These are phyloP conservation scores for Eucalyptus regnans DNA, from an alignment of 345 rosid species.

Conservation along the genomic window DNA sequence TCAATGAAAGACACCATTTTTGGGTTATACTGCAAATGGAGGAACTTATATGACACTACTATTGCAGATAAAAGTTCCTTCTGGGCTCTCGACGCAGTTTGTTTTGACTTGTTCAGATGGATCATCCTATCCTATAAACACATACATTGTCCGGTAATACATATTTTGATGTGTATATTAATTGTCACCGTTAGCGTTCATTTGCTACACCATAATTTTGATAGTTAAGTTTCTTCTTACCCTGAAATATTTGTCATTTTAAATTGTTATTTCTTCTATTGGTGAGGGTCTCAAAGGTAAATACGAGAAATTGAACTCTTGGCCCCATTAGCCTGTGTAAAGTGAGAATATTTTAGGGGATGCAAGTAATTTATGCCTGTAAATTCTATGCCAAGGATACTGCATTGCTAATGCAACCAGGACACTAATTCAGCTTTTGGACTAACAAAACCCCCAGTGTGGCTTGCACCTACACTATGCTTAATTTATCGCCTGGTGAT, in stretches of 20 bases:
- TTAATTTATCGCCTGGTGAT: neutral
- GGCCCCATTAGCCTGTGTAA: neutral
- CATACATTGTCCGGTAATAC: slow-evolving; percentile 48
- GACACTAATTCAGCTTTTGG: neutral
- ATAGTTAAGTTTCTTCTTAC: neutral
- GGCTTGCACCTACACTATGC: neutral
- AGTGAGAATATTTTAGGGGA: neutral
- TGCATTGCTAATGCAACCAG: neutral
- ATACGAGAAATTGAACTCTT: neutral
- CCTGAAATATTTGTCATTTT: neutral
- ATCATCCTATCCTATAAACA: slow-evolving; percentile 58
- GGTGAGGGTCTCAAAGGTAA: neutral
- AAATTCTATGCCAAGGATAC: neutral
- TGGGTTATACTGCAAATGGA: neutral
- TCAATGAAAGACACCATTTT: neutral
- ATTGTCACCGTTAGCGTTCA: neutral
- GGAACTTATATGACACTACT: neutral
- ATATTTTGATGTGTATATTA: neutral
- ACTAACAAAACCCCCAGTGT: neutral
- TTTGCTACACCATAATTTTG: neutral
- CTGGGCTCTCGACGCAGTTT: slow-evolving; percentile 68
- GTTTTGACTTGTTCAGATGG: slow-evolving; percentile 70
- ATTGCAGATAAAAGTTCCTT: slow-evolving; percentile 77
- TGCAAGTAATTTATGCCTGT: neutral
- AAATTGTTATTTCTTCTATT: neutral